A percentile compares a stretch with the other conserved stretches of the same genome.
phyloP scores from a whole-genome alignment of 305 asterid genomes.

The Rubia peregrina region DNA sequence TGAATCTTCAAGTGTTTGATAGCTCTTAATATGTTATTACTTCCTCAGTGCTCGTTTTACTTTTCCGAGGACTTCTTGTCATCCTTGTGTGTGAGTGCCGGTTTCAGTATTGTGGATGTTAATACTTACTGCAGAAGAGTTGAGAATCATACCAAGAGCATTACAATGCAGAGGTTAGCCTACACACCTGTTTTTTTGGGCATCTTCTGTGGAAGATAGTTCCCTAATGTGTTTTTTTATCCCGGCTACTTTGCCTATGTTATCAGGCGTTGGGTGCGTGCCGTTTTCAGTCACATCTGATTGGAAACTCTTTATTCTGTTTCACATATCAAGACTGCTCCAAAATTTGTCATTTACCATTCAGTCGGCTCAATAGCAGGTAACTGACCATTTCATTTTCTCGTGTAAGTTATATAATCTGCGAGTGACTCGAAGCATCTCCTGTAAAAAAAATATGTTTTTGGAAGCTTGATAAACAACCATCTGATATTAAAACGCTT shows the following conservation, averaged over 20 bases:
- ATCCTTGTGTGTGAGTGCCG: constrained; percentile 50
- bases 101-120: constrained; percentile 44
- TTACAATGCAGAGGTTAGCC: constrained; percentile 52
- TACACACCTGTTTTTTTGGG: not conserved
- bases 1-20: not conserved
- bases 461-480: not conserved
- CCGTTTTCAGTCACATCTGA: constrained; percentile 42
- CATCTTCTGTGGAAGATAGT: not conserved
- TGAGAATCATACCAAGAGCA: constrained; percentile 45
- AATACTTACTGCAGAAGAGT: constrained; percentile 49
- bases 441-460: not conserved
- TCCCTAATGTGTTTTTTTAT: not conserved
- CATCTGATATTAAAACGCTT: not conserved
- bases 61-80: constrained; percentile 56
- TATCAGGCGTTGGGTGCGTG: constrained; percentile 75
- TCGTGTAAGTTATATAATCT: not conserved
- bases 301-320: constrained; percentile 9
- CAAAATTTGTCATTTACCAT: not conserved
- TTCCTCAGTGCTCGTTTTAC: constrained; percentile 58
- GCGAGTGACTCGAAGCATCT: no score
- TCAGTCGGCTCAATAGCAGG: not conserved
- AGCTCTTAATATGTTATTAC: constrained; percentile 19
- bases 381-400: not conserved
- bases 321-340: not conserved
- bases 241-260: not conserved